A percentile compares a stretch with the other conserved stretches of the same genome.
Evolutionary conservation across 805 yeast genomes (phyloP).

Genomic region (Lachancea meyersii): DNA sequence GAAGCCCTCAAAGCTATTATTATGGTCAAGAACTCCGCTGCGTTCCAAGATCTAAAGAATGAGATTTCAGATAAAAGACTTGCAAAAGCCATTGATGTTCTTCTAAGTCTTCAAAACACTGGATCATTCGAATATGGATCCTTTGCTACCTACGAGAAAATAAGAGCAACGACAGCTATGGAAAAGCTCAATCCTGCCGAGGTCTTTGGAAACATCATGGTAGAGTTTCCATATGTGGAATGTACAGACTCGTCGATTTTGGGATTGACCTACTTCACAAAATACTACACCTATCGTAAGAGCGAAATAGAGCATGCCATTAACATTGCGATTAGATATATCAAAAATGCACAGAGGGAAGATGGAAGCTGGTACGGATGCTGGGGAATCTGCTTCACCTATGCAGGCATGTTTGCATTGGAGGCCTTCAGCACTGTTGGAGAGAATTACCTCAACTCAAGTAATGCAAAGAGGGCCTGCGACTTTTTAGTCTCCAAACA

Average conservation of each 20-base stretch:
- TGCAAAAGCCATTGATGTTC: slow-evolving; percentile 65
- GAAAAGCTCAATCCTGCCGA: slow-evolving; percentile 92
- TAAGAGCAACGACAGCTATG: slow-evolving; percentile 69
- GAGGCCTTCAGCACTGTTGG: slow-evolving; percentile 80
- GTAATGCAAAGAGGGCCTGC: slow-evolving; percentile 66
- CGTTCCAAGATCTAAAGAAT: slow-evolving; percentile 41
- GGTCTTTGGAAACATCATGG: slow-evolving; percentile 97
- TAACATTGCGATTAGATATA: slow-evolving; percentile 64
- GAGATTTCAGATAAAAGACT: slow-evolving; percentile 52
- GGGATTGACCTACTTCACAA: slow-evolving; percentile 74
- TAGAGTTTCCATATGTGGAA: slow-evolving; percentile 96
- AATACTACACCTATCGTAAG: slow-evolving; percentile 56
- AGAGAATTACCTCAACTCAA: slow-evolving; percentile 53
- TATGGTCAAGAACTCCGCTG: slow-evolving; percentile 72
- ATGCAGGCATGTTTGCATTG: slow-evolving; percentile 96
- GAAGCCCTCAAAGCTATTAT: slow-evolving; percentile 90
- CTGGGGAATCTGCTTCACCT: slow-evolving; percentile 96
- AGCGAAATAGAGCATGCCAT: slow-evolving; percentile 66
- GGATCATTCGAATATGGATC: slow-evolving; percentile 83
- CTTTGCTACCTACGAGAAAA: slow-evolving; percentile 84
- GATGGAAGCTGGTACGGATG: slow-evolving; percentile 99
- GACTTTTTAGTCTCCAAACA: slow-evolving; percentile 76
- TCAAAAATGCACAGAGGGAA: slow-evolving; percentile 54
- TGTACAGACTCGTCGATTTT: slow-evolving; percentile 94
- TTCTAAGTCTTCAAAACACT: slow-evolving; percentile 69